phyloP scores from a whole-genome alignment of 2,329 filamentous ascomycete genomes.

The Ceratocystis huliohia region DNA sequence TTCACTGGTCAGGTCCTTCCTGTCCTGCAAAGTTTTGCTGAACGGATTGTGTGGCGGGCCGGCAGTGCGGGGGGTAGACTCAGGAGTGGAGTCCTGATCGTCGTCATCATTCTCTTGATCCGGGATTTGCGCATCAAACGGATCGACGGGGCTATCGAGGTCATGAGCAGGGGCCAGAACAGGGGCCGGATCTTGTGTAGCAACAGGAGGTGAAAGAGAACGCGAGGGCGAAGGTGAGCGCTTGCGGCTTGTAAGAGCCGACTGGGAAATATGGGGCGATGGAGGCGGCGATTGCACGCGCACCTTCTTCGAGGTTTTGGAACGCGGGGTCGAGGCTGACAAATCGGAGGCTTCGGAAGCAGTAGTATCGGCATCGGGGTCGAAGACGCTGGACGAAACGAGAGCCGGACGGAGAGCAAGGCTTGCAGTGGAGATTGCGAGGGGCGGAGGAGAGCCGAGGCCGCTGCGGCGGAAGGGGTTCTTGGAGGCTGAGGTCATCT shows the following conservation, averaged over 20 bases:
- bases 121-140: neutral
- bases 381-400: slow-evolving; percentile 12
- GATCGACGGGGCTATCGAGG: neutral
- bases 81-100: neutral
- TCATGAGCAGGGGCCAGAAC: neutral
- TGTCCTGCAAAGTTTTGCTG: slow-evolving; percentile 41
- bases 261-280: slow-evolving; percentile 31
- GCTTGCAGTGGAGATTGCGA: slow-evolving; percentile 7
- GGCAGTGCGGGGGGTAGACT: neutral
- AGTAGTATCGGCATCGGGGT: slow-evolving; percentile 14
- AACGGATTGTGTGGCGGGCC: slow-evolving; percentile 35
- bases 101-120: slow-evolving; percentile 1
- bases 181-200: neutral
- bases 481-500: slow-evolving; percentile 15
- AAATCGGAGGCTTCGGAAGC: slow-evolving; percentile 14
- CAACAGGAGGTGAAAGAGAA: neutral
- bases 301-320: slow-evolving; percentile 53
- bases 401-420: slow-evolving; percentile 14
- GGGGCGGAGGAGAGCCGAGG: neutral
- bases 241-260: neutral
- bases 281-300: slow-evolving; percentile 53
- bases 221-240: neutral
- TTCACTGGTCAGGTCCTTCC: slow-evolving; percentile 28
- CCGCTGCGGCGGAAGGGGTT: slow-evolving; percentile 19
- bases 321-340: slow-evolving; percentile 6